Percentiles rank a stretch among this genome's conserved stretches.
Evolutionary conservation across 306 rosid species (phyloP).

Genomic region (Cyclanthera cordifolia): DNA sequence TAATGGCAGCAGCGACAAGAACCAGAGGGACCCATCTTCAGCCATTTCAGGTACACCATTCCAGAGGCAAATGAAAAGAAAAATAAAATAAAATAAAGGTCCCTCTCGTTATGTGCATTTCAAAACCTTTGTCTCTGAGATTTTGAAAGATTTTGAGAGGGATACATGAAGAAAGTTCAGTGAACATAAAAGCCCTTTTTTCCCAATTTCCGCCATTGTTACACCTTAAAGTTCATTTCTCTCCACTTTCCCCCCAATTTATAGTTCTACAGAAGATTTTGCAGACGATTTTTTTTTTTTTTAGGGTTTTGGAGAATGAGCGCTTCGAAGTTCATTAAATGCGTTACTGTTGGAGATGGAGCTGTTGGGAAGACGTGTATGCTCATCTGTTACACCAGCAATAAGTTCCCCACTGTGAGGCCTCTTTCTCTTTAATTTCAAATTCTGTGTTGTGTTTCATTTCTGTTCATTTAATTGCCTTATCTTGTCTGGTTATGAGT

Average conservation of each 20-base stretch:
- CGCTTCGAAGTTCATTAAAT: slow-evolving; percentile 98
- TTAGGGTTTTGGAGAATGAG: slow-evolving; percentile 37
- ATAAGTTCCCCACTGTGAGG: slow-evolving; percentile 91
- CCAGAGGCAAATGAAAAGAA: neutral
- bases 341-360: slow-evolving; percentile 98
- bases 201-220: neutral
- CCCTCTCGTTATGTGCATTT: neutral
- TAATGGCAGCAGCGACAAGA: slow-evolving; percentile 5
- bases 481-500: neutral
- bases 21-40: slow-evolving; percentile 8
- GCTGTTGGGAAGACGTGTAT: slow-evolving; percentile 98
- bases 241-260: neutral
- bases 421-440: neutral
- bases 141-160: neutral
- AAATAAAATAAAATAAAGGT: neutral
- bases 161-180: neutral
- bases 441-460: neutral
- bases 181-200: neutral
- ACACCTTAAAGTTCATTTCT: too few relatives aligned
- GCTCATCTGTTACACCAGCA: slow-evolving; percentile 98
- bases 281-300: neutral
- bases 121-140: slow-evolving; percentile 2
- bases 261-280: neutral
- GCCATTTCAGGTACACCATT: slow-evolving; percentile 9
- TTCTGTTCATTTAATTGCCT: neutral